phyloP scores from a whole-genome alignment of 2,329 filamentous ascomycete genomes.

The Fulvia fulva region DNA sequence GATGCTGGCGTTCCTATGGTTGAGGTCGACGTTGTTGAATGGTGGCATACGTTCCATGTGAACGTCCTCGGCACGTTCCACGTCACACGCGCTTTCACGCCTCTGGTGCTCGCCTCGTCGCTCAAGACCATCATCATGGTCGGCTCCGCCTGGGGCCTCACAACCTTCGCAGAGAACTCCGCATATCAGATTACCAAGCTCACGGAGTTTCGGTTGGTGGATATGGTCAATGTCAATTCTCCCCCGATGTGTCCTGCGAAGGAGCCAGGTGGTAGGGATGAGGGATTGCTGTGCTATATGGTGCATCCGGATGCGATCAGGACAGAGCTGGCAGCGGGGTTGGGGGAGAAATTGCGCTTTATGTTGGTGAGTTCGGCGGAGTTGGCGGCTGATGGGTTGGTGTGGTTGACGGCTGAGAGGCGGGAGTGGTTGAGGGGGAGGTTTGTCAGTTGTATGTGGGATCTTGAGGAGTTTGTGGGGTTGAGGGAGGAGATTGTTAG shows the following conservation, averaged over 20 bases:
- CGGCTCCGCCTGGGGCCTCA: constrained; percentile 39
- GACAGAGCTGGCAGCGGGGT: not conserved
- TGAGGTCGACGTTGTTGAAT: constrained; percentile 37
- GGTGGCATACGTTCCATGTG: constrained; percentile 42
- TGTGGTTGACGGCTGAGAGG: constrained; percentile 3
- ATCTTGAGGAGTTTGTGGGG: constrained; percentile 36
- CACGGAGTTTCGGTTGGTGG: not conserved
- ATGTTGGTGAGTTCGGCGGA: not conserved
- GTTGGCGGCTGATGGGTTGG: not conserved
- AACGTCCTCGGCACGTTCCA: constrained; percentile 46
- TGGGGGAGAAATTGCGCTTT: not conserved
- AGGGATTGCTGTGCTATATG: not conserved
- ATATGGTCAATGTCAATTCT: not conserved
- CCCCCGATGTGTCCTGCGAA: not conserved
- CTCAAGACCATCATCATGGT: constrained; percentile 43
- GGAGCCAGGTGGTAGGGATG: not conserved
- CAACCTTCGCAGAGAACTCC: constrained; percentile 27
- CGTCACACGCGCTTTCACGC: constrained; percentile 41
- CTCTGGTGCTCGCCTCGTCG: constrained; percentile 29
- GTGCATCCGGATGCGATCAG: constrained; percentile 1
- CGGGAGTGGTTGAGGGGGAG: constrained; percentile 39
- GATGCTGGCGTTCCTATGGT: constrained; percentile 12
- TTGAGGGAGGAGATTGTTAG: constrained; percentile 34
- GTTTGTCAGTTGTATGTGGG: constrained; percentile 38
- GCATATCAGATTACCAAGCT: constrained; percentile 46